Conservation (phyloP, 495 filamentous ascomycete species). For the Daldinia childiae region DNA sequence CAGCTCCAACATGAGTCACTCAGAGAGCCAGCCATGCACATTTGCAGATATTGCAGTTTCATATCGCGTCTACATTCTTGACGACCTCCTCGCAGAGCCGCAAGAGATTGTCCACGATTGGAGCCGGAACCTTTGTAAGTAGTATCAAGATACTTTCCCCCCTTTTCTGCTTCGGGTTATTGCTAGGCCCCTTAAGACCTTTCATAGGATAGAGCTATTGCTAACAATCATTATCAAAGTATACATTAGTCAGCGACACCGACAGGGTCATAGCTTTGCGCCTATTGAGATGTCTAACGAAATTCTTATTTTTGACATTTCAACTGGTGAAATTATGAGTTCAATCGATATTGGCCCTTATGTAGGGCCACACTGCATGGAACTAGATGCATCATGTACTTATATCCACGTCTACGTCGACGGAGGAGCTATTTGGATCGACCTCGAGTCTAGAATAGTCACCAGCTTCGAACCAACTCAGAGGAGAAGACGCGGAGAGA, state of each 20-base stretch:
- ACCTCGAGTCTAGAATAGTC: conserved; percentile 31
- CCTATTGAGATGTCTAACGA: conserved; percentile 40
- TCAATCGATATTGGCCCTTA: conserved; percentile 41
- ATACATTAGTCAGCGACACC: conserved; percentile 40
- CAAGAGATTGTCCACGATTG: conserved; percentile 43
- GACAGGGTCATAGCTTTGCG: conserved; percentile 37
- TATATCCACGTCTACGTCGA: conserved; percentile 40
- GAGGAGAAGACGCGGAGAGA: conserved; percentile 18
- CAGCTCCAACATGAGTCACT: conserved; percentile 27
- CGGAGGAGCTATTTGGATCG: conserved; percentile 39
- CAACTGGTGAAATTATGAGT: conserved; percentile 25
- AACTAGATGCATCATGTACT: conserved; percentile 29
- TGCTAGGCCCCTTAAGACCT: neutral
- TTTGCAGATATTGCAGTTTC: conserved; percentile 40
- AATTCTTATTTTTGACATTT: conserved; percentile 35
- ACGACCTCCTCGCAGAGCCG: conserved; percentile 43
- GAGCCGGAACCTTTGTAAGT: conserved; percentile 27
- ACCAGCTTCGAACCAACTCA: conserved; percentile 36
- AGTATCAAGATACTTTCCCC: neutral
- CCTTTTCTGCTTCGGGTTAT: neutral
- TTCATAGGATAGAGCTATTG: neutral
- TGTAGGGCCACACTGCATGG: conserved; percentile 39
- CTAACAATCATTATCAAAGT: conserved; percentile 1
- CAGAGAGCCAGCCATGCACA: conserved; percentile 24
- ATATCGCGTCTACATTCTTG: conserved; percentile 42